Percentiles rank a stretch among this genome's conserved stretches.
Evolutionary conservation across 1,139 yeast genomes (phyloP).

Genomic region (Geotrichum histeridarum): DNA sequence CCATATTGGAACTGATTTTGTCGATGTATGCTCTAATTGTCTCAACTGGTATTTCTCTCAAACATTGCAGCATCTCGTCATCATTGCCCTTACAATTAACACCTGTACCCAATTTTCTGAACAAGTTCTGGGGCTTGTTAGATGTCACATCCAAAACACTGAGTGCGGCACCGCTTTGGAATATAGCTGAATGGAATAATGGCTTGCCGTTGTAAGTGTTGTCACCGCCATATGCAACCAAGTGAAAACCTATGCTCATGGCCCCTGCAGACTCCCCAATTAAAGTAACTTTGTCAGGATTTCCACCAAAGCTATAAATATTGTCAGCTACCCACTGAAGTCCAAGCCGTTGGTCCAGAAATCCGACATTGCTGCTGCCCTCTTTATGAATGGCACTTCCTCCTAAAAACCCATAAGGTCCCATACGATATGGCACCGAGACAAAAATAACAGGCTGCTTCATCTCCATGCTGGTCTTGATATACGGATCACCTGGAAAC

Average conservation of each 20-base stretch:
- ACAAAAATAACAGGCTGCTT: slow-evolving; percentile 23
- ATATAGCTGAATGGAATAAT: slow-evolving; percentile 33
- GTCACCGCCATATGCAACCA: slow-evolving; percentile 28
- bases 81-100: slow-evolving; percentile 19
- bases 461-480: slow-evolving; percentile 20
- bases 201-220: slow-evolving; percentile 22
- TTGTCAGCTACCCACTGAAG: slow-evolving; percentile 40
- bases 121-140: slow-evolving; percentile 22
- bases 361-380: slow-evolving; percentile 32
- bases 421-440: slow-evolving; percentile 30
- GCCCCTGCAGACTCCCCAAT: slow-evolving; percentile 43
- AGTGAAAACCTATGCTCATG: slow-evolving; percentile 32
- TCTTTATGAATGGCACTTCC: slow-evolving; percentile 25
- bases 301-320: slow-evolving; percentile 40
- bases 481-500: slow-evolving; percentile 19
- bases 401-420: slow-evolving; percentile 34
- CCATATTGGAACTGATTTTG: slow-evolving; percentile 7
- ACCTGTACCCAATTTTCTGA: slow-evolving; percentile 17
- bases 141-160: slow-evolving; percentile 17
- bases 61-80: slow-evolving; percentile 22
- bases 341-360: slow-evolving; percentile 38
- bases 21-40: slow-evolving; percentile 19
- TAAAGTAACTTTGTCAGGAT: slow-evolving; percentile 36
- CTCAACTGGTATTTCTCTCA: slow-evolving; percentile 19
- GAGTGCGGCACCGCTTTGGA: slow-evolving; percentile 19